These are phyloP conservation scores for Boehmeria nivea DNA, from an alignment of 306 rosid species.

Conservation along the genomic window DNA sequence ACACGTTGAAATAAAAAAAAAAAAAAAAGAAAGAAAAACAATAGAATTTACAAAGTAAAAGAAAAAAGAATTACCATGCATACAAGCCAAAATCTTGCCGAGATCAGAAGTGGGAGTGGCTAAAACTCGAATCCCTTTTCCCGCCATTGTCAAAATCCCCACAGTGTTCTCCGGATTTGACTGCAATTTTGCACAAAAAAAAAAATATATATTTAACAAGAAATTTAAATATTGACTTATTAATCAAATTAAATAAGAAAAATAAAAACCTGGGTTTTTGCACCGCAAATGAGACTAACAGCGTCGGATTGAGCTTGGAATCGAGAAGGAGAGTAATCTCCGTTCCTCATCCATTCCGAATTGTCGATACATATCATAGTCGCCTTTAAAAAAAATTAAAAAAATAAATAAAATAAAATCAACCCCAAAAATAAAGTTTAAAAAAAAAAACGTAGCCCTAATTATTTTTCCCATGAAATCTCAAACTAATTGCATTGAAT, in stretches of 20 bases:
- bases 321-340: conserved; percentile 68
- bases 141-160: conserved; percentile 78
- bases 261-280: conserved; percentile 66
- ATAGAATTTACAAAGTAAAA: not conserved
- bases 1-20: not conserved
- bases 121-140: conserved; percentile 61
- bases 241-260: not conserved
- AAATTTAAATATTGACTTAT: not conserved
- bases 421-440: not conserved
- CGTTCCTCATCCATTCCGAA: conserved; percentile 84
- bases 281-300: conserved; percentile 77
- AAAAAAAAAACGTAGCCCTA: no score
- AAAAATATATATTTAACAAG: not conserved
- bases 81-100: conserved; percentile 59
- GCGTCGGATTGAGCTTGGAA: conserved; percentile 80
- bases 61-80: conserved; percentile 44
- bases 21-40: no score
- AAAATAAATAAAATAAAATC: conserved; percentile 19
- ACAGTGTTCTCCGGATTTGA: conserved; percentile 79
- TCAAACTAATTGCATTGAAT: no score
- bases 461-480: no score
- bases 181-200: conserved; percentile 27
- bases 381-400: conserved; percentile 41
- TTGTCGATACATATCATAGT: conserved; percentile 80
- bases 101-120: conserved; percentile 42